These are phyloP conservation scores for Massarina eburnea DNA, from an alignment of 2,329 filamentous ascomycete genomes.

Conservation along the genomic window DNA sequence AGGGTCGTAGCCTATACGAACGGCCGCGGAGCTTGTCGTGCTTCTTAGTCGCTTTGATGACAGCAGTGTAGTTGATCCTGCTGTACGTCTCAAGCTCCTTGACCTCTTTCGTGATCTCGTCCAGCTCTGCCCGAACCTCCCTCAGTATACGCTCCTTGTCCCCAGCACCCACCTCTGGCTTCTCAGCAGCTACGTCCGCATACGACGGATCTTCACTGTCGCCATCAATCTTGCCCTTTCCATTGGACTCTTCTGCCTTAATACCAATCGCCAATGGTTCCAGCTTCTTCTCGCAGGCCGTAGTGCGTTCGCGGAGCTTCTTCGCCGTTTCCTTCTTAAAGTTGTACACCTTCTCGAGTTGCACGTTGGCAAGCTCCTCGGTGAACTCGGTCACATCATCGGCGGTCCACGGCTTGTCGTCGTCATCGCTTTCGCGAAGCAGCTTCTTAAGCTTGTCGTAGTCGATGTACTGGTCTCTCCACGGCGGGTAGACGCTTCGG, in stretches of 20 bases:
- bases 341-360: conserved; percentile 89
- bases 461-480: conserved; percentile 94
- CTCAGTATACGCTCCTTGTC: conserved; percentile 60
- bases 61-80: conserved; percentile 94
- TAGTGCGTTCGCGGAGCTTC: conserved; percentile 77
- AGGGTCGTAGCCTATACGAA: conserved; percentile 83
- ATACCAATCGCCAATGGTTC: conserved; percentile 56
- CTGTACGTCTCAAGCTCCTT: conserved; percentile 94
- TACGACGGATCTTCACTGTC: conserved; percentile 14
- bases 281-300: conserved; percentile 67
- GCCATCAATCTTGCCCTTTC: conserved; percentile 2
- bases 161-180: conserved; percentile 36
- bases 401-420: conserved; percentile 78
- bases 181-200: conserved; percentile 22
- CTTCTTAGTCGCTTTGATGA: conserved; percentile 98
- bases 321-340: conserved; percentile 85
- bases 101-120: conserved; percentile 84
- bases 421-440: conserved; percentile 67
- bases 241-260: conserved; percentile 28
- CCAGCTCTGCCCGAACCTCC: conserved; percentile 76
- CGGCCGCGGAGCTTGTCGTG: conserved; percentile 91
- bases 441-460: conserved; percentile 91
- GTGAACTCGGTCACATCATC: conserved; percentile 92
- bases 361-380: conserved; percentile 89
- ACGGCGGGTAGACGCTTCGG: conserved; percentile 77